Percentiles rank a stretch among this genome's conserved stretches.
phyloP scores from a whole-genome alignment of 148 eudicot species.

The Fagopyrum homotropicum region DNA sequence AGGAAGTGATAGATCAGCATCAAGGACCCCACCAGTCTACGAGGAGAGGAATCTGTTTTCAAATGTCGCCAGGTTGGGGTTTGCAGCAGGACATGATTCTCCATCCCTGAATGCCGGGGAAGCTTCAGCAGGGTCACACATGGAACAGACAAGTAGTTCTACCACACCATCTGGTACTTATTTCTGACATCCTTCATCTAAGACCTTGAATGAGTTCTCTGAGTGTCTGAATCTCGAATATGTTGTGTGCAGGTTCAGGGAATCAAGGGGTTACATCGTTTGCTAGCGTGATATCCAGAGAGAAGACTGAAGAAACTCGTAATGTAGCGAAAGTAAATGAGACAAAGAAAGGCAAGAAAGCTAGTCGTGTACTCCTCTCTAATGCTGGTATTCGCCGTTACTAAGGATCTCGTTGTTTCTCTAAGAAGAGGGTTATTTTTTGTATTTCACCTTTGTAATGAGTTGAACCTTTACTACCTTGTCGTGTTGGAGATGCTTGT shows the following conservation, averaged over 20 bases:
- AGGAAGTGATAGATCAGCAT: conserved; percentile 48
- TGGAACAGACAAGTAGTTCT: conserved; percentile 36
- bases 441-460: background rate
- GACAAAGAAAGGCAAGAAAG: conserved; percentile 78
- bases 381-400: conserved; percentile 94
- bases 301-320: conserved; percentile 30
- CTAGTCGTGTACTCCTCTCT: conserved; percentile 72
- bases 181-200: background rate
- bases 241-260: conserved; percentile 33
- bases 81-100: conserved; percentile 91
- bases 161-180: conserved; percentile 29
- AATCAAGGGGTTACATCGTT: conserved; percentile 49
- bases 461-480: background rate
- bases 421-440: background rate
- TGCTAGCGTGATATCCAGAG: conserved; percentile 66
- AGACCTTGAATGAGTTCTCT: background rate
- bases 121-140: conserved; percentile 20
- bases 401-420: conserved; percentile 15
- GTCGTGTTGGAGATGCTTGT: background rate
- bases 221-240: background rate
- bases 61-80: conserved; percentile 83
- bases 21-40: conserved; percentile 49
- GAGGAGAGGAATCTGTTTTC: conserved; percentile 66
- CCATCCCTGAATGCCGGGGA: conserved; percentile 57
- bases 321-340: conserved; percentile 38